Percentiles rank a stretch among this genome's conserved stretches.
Evolutionary conservation across 176 grass and related monocot species (phyloP).

Genomic region (Lolium multiflorum): DNA sequence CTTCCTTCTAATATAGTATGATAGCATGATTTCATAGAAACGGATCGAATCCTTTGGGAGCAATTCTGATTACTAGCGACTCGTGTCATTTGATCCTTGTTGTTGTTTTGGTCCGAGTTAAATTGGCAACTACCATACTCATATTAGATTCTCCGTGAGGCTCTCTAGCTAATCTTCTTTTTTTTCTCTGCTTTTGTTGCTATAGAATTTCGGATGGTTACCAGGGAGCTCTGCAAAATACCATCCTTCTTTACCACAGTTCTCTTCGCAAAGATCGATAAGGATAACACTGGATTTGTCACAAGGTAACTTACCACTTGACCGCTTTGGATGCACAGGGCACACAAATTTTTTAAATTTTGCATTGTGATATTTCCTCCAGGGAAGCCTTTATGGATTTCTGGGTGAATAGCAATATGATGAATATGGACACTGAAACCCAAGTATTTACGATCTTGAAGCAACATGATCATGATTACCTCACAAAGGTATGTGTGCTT

Average conservation of each 20-base stretch:
- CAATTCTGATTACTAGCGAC: background rate
- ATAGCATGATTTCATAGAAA: background rate
- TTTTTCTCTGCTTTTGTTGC: background rate
- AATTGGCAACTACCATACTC: constrained; percentile 28
- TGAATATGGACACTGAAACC: constrained; percentile 76
- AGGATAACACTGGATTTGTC: constrained; percentile 59
- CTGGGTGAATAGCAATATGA: constrained; percentile 94
- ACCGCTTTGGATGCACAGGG: constrained; percentile 3
- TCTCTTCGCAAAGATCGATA: constrained; percentile 86
- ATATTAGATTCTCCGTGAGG: constrained; percentile 2
- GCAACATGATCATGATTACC: constrained; percentile 62
- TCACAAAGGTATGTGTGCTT: constrained; percentile 72
- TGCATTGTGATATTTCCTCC: constrained; percentile 42
- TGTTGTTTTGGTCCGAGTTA: background rate
- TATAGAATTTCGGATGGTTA: constrained; percentile 88
- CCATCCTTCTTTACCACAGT: constrained; percentile 82
- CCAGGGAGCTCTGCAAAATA: constrained; percentile 97
- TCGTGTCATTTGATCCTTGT: background rate
- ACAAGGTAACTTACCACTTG: constrained; percentile 60
- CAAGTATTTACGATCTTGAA: constrained; percentile 91
- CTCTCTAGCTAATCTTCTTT: constrained; percentile 2
- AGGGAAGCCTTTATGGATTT: constrained; percentile 88
- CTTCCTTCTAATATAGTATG: background rate
- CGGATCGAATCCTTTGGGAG: background rate
- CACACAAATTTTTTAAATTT: background rate